phyloP scores from a whole-genome alignment of 345 rosid genomes.

The Camelina sativa region DNA sequence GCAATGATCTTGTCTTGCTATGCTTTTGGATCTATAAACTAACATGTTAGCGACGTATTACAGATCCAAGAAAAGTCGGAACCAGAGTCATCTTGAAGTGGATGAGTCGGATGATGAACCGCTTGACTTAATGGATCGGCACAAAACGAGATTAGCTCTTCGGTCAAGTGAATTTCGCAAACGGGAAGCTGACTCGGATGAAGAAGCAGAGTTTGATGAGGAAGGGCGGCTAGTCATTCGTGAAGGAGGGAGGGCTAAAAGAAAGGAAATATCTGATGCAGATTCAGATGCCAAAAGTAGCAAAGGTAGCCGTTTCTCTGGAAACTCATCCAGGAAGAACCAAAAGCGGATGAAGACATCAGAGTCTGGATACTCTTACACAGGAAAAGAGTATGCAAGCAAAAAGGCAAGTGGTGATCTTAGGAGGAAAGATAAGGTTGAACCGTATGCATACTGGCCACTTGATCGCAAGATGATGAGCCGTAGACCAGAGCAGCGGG shows the following conservation, averaged over 20 bases:
- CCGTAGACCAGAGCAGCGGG: slow-evolving; percentile 83
- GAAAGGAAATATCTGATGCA: slow-evolving; percentile 47
- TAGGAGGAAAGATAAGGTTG: slow-evolving; percentile 86
- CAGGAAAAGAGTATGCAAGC: slow-evolving; percentile 83
- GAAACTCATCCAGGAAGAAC: slow-evolving; percentile 54
- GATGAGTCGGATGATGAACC: slow-evolving; percentile 90
- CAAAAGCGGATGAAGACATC: slow-evolving; percentile 76
- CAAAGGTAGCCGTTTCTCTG: slow-evolving; percentile 54
- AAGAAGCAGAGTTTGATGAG: slow-evolving; percentile 77
- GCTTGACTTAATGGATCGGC: slow-evolving; percentile 79
- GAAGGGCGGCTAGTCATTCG: slow-evolving; percentile 76
- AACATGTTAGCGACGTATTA: not conserved
- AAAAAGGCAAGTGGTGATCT: slow-evolving; percentile 91
- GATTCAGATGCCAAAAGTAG: slow-evolving; percentile 68
- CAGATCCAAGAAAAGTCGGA: slow-evolving; percentile 63
- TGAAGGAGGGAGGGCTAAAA: slow-evolving; percentile 63
- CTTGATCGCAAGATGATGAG: slow-evolving; percentile 98
- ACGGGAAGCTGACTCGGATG: slow-evolving; percentile 73
- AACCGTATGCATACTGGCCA: slow-evolving; percentile 98
- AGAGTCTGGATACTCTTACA: slow-evolving; percentile 84
- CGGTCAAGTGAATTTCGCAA: slow-evolving; percentile 60
- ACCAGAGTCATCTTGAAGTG: slow-evolving; percentile 75
- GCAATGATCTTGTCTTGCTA: slow-evolving; percentile 1
- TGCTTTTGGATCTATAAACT: slow-evolving; percentile 14
- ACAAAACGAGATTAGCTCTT: slow-evolving; percentile 78